Percentiles rank a stretch among this genome's conserved stretches.
Conservation (phyloP, 257 asterid species). For the Striga asiatica region DNA sequence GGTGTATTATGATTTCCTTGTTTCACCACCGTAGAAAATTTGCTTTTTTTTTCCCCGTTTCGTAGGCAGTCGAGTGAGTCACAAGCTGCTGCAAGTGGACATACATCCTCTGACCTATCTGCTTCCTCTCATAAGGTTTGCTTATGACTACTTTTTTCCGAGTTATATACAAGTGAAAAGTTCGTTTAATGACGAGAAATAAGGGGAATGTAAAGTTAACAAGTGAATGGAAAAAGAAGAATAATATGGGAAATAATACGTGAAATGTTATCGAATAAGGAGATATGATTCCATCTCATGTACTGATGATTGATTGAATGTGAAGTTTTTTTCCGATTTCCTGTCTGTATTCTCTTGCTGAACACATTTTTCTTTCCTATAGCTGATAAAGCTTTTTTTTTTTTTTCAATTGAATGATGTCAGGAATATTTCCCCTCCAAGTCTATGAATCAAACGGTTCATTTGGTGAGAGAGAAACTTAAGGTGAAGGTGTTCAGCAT, state of each 20-base stretch:
- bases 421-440: constrained; percentile 70
- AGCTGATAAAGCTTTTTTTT: background rate
- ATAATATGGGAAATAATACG: too few species aligned
- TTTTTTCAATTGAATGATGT: background rate
- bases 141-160: background rate
- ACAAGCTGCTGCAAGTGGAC: constrained; percentile 12
- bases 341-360: background rate
- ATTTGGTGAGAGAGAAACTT: constrained; percentile 67
- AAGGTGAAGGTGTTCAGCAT: constrained; percentile 29
- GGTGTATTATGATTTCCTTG: background rate
- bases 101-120: constrained; percentile 19
- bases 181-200: too few species aligned
- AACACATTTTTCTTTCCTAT: background rate
- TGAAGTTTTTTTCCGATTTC: background rate
- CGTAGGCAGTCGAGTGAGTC: constrained; percentile 24
- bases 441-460: constrained; percentile 81
- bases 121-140: constrained; percentile 51
- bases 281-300: too few species aligned
- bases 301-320: too few species aligned
- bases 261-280: too few species aligned
- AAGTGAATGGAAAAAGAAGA: too few species aligned
- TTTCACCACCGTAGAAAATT: background rate
- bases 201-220: too few species aligned
- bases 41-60: background rate
- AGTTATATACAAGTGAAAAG: too few species aligned